These are phyloP conservation scores for Penicillium polonicum DNA, from an alignment of 2,329 filamentous ascomycete species.

Conservation along the genomic window DNA sequence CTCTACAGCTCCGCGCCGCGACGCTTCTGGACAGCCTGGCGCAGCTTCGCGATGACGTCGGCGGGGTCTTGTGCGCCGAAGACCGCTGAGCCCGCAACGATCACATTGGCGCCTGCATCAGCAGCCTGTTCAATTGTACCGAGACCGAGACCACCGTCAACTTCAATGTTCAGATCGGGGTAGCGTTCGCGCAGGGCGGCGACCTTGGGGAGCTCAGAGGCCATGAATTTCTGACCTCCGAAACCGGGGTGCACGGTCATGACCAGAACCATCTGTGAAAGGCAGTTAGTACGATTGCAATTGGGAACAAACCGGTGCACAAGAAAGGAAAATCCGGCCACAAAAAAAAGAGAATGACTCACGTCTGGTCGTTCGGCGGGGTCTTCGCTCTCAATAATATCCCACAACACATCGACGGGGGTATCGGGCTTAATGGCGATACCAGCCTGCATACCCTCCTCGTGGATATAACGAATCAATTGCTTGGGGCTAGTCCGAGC, in stretches of 20 bases:
- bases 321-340: neutral
- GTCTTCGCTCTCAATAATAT: constrained; percentile 73
- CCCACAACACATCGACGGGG: constrained; percentile 85
- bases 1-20: constrained; percentile 17
- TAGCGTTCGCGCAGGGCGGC: constrained; percentile 77
- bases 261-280: constrained; percentile 83
- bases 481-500: constrained; percentile 77
- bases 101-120: constrained; percentile 94
- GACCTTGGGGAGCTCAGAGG: constrained; percentile 91
- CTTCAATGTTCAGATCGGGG: constrained; percentile 92
- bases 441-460: constrained; percentile 81
- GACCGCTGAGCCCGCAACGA: constrained; percentile 93
- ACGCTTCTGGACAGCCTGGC: constrained; percentile 72
- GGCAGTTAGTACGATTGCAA: constrained; percentile 7
- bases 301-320: neutral
- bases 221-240: constrained; percentile 98
- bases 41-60: constrained; percentile 79
- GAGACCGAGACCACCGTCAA: constrained; percentile 86
- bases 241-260: constrained; percentile 99
- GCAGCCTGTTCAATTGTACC: constrained; percentile 91
- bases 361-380: constrained; percentile 84
- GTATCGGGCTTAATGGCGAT: constrained; percentile 96
- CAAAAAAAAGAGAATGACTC: constrained; percentile 40
- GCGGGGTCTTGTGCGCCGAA: constrained; percentile 88
- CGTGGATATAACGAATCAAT: constrained; percentile 87